Conservation (phyloP, 2,329 filamentous ascomycete genomes). For the Xylariomycetidae sp. region DNA sequence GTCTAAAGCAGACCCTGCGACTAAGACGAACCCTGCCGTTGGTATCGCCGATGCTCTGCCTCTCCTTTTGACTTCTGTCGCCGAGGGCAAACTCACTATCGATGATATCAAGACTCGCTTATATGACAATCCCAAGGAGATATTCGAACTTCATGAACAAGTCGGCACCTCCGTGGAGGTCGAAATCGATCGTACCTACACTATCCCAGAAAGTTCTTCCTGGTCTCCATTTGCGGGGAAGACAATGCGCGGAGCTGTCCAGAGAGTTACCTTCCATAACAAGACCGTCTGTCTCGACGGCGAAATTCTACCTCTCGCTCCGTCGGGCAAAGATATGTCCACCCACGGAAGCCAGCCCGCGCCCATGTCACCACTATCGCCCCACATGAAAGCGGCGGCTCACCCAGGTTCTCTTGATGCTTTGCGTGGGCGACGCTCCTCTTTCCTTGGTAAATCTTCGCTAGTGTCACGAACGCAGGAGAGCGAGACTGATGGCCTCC, state of each 20-base stretch:
- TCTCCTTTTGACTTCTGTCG: constrained; percentile 69
- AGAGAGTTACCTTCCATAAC: constrained; percentile 71
- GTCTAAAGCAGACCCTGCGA: constrained; percentile 25
- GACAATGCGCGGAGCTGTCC: constrained; percentile 63
- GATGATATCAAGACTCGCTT: constrained; percentile 68
- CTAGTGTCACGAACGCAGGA: constrained; percentile 30
- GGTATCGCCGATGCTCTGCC: constrained; percentile 72
- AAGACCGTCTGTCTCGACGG: constrained; percentile 73
- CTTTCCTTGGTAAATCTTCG: constrained; percentile 22
- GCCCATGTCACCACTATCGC: constrained; percentile 45
- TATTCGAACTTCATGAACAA: constrained; percentile 80
- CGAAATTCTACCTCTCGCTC: constrained; percentile 49
- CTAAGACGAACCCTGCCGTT: constrained; percentile 52
- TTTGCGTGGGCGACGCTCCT: constrained; percentile 28
- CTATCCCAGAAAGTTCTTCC: constrained; percentile 42
- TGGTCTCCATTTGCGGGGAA: constrained; percentile 74
- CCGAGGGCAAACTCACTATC: constrained; percentile 67
- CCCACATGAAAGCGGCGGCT: constrained; percentile 50
- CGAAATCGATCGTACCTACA: constrained; percentile 69
- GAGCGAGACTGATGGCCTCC: constrained; percentile 24
- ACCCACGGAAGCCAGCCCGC: constrained; percentile 49
- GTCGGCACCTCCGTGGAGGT: constrained; percentile 68
- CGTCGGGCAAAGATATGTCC: constrained; percentile 72
- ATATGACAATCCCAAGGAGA: constrained; percentile 74
- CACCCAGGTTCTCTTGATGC: constrained; percentile 32